Conservation (phyloP, 192 early-diverging fungal genomes). For the Chytriomyces hyalinus region DNA sequence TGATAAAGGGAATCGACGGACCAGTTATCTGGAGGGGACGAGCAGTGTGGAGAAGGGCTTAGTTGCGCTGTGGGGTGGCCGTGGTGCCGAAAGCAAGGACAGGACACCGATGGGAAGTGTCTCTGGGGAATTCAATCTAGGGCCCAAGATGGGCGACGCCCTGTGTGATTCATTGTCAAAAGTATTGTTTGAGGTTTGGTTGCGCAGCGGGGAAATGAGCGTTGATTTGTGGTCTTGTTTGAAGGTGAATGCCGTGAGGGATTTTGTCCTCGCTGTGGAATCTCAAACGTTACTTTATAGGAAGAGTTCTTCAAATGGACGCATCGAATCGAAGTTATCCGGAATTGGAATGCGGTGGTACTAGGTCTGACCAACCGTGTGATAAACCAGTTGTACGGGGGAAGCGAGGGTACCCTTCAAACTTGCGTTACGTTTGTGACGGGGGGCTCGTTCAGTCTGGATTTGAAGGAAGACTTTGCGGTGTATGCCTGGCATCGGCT, state of each 20-base stretch:
- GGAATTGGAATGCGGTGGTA: slow-evolving; percentile 76
- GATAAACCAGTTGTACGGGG: slow-evolving; percentile 70
- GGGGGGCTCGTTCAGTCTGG: slow-evolving; percentile 24
- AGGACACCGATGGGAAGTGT: background rate
- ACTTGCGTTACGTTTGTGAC: slow-evolving; percentile 42
- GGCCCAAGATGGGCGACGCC: slow-evolving; percentile 71
- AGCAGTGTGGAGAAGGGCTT: background rate
- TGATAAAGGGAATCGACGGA: background rate
- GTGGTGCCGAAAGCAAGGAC: background rate
- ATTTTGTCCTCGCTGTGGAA: slow-evolving; percentile 45
- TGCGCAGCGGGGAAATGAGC: slow-evolving; percentile 66
- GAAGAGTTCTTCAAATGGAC: slow-evolving; percentile 67
- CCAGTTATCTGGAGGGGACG: no score
- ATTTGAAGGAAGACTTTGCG: slow-evolving; percentile 66
- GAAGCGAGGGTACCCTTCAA: slow-evolving; percentile 64
- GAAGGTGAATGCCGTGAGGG: slow-evolving; percentile 41
- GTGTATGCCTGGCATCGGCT: slow-evolving; percentile 78
- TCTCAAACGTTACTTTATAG: slow-evolving; percentile 16
- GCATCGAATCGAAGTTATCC: slow-evolving; percentile 71
- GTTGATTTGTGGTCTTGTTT: slow-evolving; percentile 83
- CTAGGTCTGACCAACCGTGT: slow-evolving; percentile 75
- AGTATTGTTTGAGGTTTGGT: slow-evolving; percentile 80
- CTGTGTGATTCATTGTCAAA: slow-evolving; percentile 74
- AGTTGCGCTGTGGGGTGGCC: background rate
- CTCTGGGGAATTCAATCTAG: slow-evolving; percentile 38